Conservation (phyloP, 2,329 filamentous ascomycete species). For the Fusarium sp. region DNA sequence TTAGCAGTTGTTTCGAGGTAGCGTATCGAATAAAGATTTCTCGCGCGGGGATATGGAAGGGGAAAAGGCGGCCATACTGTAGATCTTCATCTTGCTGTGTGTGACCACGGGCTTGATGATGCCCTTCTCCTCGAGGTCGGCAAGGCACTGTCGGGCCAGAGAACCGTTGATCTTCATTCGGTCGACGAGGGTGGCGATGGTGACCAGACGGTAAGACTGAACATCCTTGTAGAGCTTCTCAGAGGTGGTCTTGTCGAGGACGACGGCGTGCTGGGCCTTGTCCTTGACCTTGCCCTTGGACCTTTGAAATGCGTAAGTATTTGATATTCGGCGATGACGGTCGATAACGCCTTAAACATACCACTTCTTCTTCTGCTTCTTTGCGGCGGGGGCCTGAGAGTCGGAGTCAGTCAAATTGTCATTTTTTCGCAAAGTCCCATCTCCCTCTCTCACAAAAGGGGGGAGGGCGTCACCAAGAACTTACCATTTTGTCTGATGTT, state of each 20-base stretch:
- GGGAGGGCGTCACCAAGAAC: slow-evolving; percentile 38
- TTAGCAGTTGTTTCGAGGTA: slow-evolving; percentile 47
- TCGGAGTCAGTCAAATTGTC: slow-evolving; percentile 42
- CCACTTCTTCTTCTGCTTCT: slow-evolving; percentile 67
- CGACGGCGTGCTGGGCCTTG: slow-evolving; percentile 99
- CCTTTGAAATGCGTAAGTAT: slow-evolving; percentile 43
- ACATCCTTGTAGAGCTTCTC: slow-evolving; percentile 99
- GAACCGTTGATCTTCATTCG: slow-evolving; percentile 99
- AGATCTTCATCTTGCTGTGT: slow-evolving; percentile 98
- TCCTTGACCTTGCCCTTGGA: slow-evolving; percentile 88
- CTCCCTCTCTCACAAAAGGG: not conserved
- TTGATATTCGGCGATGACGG: slow-evolving; percentile 26
- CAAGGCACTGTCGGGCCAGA: slow-evolving; percentile 88
- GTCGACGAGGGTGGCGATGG: slow-evolving; percentile 98
- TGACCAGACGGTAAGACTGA: slow-evolving; percentile 99
- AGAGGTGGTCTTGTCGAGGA: slow-evolving; percentile 96
- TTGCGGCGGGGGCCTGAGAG: slow-evolving; percentile 59
- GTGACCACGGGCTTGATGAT: slow-evolving; percentile 97
- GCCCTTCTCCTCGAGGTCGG: slow-evolving; percentile 97
- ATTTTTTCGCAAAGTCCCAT: slow-evolving; percentile 16
- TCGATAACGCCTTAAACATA: slow-evolving; percentile 39
- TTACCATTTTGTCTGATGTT: slow-evolving; percentile 61
- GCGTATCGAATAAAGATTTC: not conserved
- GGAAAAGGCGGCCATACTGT: slow-evolving; percentile 72
- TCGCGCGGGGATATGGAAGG: slow-evolving; percentile 20